Evolutionary conservation across 441 rosid species (phyloP).

Genomic region (Erodium texanum): DNA sequence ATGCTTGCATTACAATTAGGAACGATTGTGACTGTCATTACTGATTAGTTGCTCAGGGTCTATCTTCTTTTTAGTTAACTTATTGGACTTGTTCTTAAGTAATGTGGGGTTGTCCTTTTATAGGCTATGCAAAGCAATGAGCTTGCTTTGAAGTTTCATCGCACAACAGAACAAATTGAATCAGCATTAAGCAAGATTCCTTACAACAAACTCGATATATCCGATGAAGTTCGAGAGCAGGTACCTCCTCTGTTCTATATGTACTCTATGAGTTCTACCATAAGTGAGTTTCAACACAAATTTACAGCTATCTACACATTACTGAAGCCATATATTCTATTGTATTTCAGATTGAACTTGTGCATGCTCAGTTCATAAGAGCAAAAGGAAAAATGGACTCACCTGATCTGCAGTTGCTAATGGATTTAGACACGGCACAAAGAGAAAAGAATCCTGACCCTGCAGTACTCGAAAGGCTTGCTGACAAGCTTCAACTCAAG

Average conservation of each 20-base stretch:
- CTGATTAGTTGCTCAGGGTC: background rate
- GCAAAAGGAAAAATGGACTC: slow-evolving; percentile 56
- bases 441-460: slow-evolving; percentile 53
- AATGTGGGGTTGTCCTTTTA: background rate
- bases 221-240: slow-evolving; percentile 89
- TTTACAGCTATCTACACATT: no score
- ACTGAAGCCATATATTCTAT: background rate
- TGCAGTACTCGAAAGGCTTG: slow-evolving; percentile 47
- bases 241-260: slow-evolving; percentile 25
- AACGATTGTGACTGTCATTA: background rate
- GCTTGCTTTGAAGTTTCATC: slow-evolving; percentile 37
- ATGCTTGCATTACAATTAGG: no score
- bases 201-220: slow-evolving; percentile 43
- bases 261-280: no score
- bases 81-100: background rate
- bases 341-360: slow-evolving; percentile 56
- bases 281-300: no score
- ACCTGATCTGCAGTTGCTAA: slow-evolving; percentile 53
- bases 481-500: slow-evolving; percentile 71
- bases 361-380: slow-evolving; percentile 75
- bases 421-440: slow-evolving; percentile 53
- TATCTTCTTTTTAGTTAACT: background rate
- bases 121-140: slow-evolving; percentile 55
- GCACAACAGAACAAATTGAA: slow-evolving; percentile 51
- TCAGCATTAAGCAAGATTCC: slow-evolving; percentile 58